Evolutionary conservation across 805 yeast species (phyloP), one percentile per base, ranked within the genome.

Genomic region (Kuraishia floccosa): DNA sequence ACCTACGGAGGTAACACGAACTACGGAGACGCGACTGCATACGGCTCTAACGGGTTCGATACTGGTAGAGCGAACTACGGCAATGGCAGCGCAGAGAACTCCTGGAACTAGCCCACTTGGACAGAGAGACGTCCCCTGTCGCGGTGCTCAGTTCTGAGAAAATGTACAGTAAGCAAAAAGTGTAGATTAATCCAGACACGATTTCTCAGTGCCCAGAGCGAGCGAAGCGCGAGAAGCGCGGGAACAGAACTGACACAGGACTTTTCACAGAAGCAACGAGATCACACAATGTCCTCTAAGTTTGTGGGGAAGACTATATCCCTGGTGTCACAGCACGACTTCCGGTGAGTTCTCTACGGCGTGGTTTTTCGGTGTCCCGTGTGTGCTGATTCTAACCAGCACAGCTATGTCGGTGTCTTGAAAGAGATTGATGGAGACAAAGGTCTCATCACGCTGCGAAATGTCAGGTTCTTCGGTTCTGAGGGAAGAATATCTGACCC

Each of bases 301-400:
- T 87, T 79, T 55, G 81, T 86, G 42, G 97, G 97, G 7, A 84
- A 84, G 52, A 78, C 89, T 31, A 84, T 86, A 43, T 75, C 91
- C 17, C 64, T 85, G 50, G 70, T 81, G 39, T 78, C 93, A 35
- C 73, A 72, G 49, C 76, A 81, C 44, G 84, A 83, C 24, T 76
- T 82, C 37, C 66, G 75, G 63, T 64, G 50, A 27, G 67, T 49
- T 13, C 12, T 11, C 6, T 3, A n/a, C 8, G 30, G 21, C 47
- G 50, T 51, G 5, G 32, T 48, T 26, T 14, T 5, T 51, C 6
- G 33, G 47, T 17, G 9, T 17, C n/a, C 16, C n/a, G 11, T 19
- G 4, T 23, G 17, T 20, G n/a, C n/a, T 23, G 9, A 12, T 12
- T 15, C 21, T 25, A 24, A 17, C 22, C n/a, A 12, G 17, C 29